A percentile compares a stretch with the other conserved stretches of the same genome.
Evolutionary conservation across 768 basidiomycete genomes (phyloP).

Genomic region (Tulasnella sp.): DNA sequence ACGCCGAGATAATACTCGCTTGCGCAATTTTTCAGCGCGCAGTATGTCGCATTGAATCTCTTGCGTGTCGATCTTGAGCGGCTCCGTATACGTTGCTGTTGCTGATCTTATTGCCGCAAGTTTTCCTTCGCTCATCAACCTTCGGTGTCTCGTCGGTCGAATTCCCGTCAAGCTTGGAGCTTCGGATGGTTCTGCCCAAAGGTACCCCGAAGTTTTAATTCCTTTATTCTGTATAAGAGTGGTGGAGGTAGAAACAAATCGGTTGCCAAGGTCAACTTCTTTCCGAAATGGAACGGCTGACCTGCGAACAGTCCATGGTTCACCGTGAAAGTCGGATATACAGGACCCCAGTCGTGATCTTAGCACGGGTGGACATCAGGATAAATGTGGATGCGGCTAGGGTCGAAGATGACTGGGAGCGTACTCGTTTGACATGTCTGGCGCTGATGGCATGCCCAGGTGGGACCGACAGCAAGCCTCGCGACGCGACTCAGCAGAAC

Average conservation of each 20-base stretch:
- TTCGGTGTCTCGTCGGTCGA: not conserved
- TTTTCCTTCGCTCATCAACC: not conserved
- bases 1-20: not conserved
- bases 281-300: not conserved
- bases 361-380: not conserved
- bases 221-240: not conserved
- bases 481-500: not conserved
- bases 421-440: not conserved
- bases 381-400: not conserved
- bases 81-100: not conserved
- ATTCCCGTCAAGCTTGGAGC: not conserved
- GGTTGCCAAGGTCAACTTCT: not conserved
- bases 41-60: not conserved
- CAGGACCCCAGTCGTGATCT: not conserved
- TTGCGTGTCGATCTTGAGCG: not conserved
- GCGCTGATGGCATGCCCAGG: not conserved
- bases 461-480: not conserved
- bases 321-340: not conserved
- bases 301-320: not conserved
- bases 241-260: not conserved
- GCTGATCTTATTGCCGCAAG: not conserved
- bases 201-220: not conserved
- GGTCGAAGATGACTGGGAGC: not conserved
- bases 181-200: not conserved
- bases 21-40: not conserved